Evolutionary conservation across 257 asterid species (phyloP), one percentile per base, ranked within the genome.

Genomic region (Lavandula angustifolia): DNA sequence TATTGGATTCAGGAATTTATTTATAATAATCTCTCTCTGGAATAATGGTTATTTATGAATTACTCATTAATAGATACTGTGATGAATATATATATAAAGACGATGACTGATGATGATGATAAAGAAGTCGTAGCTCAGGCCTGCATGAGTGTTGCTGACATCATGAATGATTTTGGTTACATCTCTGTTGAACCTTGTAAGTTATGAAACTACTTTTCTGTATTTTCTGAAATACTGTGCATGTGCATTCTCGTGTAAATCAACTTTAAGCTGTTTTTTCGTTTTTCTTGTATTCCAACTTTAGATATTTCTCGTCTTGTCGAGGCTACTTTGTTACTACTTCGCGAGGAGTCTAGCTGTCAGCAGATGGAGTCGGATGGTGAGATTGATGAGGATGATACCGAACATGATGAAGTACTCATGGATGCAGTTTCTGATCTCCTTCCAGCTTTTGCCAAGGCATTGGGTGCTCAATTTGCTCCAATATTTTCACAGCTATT

Each of bases 401-500:
- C 87, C 6, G 89, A 79, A 73, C 99, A 90, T 60, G 99, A 90
- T 69, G 99, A 94, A 80, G 95, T 94, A 73, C 99, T 94, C 59
- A 94, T 90, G 99, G 99, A 94, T 81, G 97, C 99, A 60, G 97
- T 94, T 78, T 90, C 96, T 18, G 99, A 94, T 59, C 88, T 94
- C 64, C 97, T 94, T 75, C 99, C 97, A 62, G 99, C 97, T 69
- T 84, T 84, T 75, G 95, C 99, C 29, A 90, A 82, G 85, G 95
- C 82, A 29, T 73, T 94, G 96, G 96, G 99, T 61, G 33, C 85
- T 68, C 91, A 90, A 41, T 94, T 94, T 79, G 91, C 97, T 62
- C 89, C 97, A 29, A 76, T 87, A 27, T 87, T 94, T 65, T 67
- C 88, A 37, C 87, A 83, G 77, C 71, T 94, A 69, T 94, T 82